Evolutionary conservation across 495 filamentous ascomycete species (phyloP).

Genomic region (Daldinia decipiens): DNA sequence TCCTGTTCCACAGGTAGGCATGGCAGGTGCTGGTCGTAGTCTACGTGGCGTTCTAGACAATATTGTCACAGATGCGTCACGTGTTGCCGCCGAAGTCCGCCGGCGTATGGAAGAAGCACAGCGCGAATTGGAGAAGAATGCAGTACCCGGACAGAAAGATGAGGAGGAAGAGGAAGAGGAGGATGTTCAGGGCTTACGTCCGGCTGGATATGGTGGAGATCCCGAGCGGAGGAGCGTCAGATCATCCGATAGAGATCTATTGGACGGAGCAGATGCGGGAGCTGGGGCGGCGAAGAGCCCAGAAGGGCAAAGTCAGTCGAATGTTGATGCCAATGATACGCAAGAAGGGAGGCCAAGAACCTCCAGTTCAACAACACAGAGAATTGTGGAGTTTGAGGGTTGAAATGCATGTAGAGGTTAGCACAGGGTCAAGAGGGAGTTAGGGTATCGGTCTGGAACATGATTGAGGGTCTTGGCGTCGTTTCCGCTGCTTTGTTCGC

Average conservation of each 20-base stretch:
- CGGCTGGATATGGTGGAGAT: slow-evolving; percentile 45
- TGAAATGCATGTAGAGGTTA: slow-evolving; percentile 51
- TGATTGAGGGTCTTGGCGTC: slow-evolving; percentile 38
- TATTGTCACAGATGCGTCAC: slow-evolving; percentile 95
- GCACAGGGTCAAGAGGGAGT: slow-evolving; percentile 47
- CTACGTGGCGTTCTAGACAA: slow-evolving; percentile 93
- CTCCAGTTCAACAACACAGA: slow-evolving; percentile 48
- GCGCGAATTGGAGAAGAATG: slow-evolving; percentile 82
- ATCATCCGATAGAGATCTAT: slow-evolving; percentile 78
- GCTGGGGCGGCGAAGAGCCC: slow-evolving; percentile 54
- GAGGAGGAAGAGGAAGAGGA: slow-evolving; percentile 84
- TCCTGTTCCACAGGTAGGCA: slow-evolving; percentile 51
- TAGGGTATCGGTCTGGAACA: slow-evolving; percentile 39
- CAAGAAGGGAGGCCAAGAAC: slow-evolving; percentile 40
- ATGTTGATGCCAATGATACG: slow-evolving; percentile 37
- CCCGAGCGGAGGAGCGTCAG: slow-evolving; percentile 69
- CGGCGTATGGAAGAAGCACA: slow-evolving; percentile 94
- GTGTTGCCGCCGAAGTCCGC: slow-evolving; percentile 89
- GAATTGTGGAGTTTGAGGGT: slow-evolving; percentile 57
- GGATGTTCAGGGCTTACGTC: slow-evolving; percentile 59
- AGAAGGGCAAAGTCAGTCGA: slow-evolving; percentile 38
- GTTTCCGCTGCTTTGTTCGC: slow-evolving; percentile 30
- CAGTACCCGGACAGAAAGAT: slow-evolving; percentile 67
- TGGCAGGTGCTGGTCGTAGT: slow-evolving; percentile 72
- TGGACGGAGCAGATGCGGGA: slow-evolving; percentile 82